A percentile compares a stretch with the other conserved stretches of the same genome.
phyloP scores from a whole-genome alignment of 2,329 filamentous ascomycete genomes.

The Pseudocercospora pini-densiflorae region DNA sequence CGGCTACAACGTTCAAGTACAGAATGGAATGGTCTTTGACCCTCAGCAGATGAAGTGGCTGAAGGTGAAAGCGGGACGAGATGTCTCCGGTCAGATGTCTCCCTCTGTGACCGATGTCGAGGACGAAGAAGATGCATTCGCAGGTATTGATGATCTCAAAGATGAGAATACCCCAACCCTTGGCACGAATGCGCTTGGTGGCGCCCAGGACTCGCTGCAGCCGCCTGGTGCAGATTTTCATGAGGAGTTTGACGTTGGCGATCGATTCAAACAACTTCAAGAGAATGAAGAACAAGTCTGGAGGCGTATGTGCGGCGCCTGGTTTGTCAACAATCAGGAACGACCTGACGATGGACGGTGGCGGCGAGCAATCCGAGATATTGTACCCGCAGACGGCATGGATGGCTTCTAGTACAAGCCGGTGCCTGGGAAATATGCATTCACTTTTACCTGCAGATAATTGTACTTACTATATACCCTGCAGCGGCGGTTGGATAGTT shows the following conservation, averaged over 20 bases:
- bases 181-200: constrained; percentile 40
- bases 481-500: constrained; percentile 22
- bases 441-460: constrained; percentile 29
- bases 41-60: constrained; percentile 98
- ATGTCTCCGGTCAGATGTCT: constrained; percentile 42
- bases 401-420: constrained; percentile 20
- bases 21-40: constrained; percentile 98
- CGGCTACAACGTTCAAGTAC: constrained; percentile 84
- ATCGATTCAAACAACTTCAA: constrained; percentile 87
- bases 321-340: constrained; percentile 67
- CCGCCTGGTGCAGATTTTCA: constrained; percentile 59
- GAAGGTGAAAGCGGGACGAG: constrained; percentile 57
- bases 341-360: constrained; percentile 78
- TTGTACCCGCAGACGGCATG: constrained; percentile 27
- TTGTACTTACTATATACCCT: constrained; percentile 25
- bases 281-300: constrained; percentile 90
- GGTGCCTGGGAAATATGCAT: constrained; percentile 18
- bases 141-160: constrained; percentile 89
- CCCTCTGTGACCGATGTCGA: constrained; percentile 72
- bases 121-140: constrained; percentile 91
- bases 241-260: constrained; percentile 97
- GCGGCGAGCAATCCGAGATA: constrained; percentile 34
- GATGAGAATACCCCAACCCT: constrained; percentile 55
- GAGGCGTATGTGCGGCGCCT: constrained; percentile 84
- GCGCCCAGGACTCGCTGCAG: constrained; percentile 63